Evolutionary conservation across 2,329 filamentous ascomycete genomes (phyloP).

Genomic region (Arthrocladium fulminans): DNA sequence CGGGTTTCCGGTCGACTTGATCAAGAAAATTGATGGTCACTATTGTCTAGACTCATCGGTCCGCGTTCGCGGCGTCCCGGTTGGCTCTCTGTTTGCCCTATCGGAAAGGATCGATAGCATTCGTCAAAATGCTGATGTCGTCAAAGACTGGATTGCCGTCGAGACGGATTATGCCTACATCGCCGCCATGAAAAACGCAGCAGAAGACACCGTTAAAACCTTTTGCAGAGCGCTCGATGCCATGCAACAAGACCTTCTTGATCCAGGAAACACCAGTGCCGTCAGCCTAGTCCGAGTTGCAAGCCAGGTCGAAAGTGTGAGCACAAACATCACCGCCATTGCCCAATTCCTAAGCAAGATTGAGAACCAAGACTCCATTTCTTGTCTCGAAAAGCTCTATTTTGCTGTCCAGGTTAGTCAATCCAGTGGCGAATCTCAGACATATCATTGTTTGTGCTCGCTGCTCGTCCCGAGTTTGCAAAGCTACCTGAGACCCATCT

Average conservation of each 20-base stretch:
- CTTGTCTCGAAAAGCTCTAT: constrained; percentile 63
- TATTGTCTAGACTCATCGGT: constrained; percentile 30
- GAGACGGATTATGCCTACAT: background rate
- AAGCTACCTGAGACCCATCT: constrained; percentile 71
- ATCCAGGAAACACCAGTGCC: background rate
- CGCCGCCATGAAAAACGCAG: constrained; percentile 26
- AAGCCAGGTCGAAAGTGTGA: background rate
- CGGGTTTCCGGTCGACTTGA: constrained; percentile 67
- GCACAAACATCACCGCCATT: background rate
- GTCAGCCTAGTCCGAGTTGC: background rate
- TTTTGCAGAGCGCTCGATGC: background rate
- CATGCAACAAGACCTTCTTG: background rate
- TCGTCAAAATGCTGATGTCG: constrained; percentile 1
- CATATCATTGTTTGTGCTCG: background rate
- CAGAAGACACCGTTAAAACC: background rate
- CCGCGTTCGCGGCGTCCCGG: constrained; percentile 25
- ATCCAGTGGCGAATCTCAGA: background rate
- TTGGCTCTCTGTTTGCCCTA: constrained; percentile 10
- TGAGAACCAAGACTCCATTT: constrained; percentile 28
- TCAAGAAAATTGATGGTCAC: constrained; percentile 35
- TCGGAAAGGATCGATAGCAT: background rate
- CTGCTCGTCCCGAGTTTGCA: constrained; percentile 68
- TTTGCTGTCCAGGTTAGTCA: background rate
- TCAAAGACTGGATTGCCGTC: constrained; percentile 13
- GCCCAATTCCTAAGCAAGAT: background rate